Percentiles rank a stretch among this genome's conserved stretches.
Conservation (phyloP, 2,329 filamentous ascomycete species). For the Tolypocladium ophioglossoides region DNA sequence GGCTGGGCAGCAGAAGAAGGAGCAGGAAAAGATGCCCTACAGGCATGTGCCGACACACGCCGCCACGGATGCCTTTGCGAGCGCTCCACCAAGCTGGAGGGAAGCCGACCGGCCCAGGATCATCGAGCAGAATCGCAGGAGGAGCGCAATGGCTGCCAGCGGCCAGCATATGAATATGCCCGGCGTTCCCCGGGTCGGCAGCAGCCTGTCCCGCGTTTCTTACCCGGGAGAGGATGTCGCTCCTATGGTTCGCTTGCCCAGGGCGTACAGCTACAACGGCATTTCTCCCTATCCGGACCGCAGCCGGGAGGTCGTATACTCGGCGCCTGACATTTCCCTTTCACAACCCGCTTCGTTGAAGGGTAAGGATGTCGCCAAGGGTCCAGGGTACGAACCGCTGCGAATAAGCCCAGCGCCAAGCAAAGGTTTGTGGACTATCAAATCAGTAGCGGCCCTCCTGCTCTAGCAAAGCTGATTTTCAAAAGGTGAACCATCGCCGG, state of each 20-base stretch:
- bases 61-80: constrained; percentile 44
- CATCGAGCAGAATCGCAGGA: constrained; percentile 37
- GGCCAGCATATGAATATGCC: constrained; percentile 27
- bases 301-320: constrained; percentile 20
- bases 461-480: background rate
- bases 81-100: constrained; percentile 41
- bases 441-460: background rate
- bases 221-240: constrained; percentile 31
- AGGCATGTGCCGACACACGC: constrained; percentile 53
- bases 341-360: constrained; percentile 21
- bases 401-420: constrained; percentile 25
- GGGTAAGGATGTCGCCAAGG: constrained; percentile 31
- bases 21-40: constrained; percentile 33
- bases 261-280: constrained; percentile 32
- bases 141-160: constrained; percentile 35
- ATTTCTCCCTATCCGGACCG: constrained; percentile 17
- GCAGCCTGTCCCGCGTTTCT: constrained; percentile 34
- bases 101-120: constrained; percentile 35
- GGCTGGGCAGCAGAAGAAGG: constrained; percentile 34
- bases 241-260: constrained; percentile 28
- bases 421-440: constrained; percentile 18
- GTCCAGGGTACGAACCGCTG: constrained; percentile 18
- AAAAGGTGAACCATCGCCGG: constrained; percentile 5
- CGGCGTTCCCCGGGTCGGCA: constrained; percentile 32
- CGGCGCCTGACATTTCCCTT: constrained; percentile 12